These are phyloP conservation scores for Penicillium paneum DNA, from an alignment of 2,329 filamentous ascomycete species.

Conservation along the genomic window DNA sequence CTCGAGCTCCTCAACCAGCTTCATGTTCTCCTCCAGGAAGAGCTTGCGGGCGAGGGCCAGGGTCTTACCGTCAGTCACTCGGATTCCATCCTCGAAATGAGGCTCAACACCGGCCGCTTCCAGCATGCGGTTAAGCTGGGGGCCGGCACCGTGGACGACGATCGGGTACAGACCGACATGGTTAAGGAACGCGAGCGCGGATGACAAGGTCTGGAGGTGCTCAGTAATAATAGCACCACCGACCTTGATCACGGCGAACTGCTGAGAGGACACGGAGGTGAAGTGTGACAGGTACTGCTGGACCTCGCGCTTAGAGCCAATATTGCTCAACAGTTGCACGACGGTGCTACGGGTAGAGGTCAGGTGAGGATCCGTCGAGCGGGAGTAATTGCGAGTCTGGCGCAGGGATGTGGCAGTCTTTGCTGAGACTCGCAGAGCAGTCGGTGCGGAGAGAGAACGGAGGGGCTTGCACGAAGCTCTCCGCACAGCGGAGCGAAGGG, in stretches of 20 bases:
- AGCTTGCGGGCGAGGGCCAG: constrained; percentile 84
- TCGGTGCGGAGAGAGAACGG: constrained; percentile 41
- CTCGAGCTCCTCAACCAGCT: constrained; percentile 85
- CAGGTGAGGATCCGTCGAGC: constrained; percentile 50
- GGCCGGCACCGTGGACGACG: constrained; percentile 91
- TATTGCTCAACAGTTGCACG: constrained; percentile 87
- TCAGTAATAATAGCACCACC: constrained; percentile 94
- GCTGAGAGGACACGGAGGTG: constrained; percentile 91
- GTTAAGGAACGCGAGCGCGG: constrained; percentile 85
- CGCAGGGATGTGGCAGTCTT: constrained; percentile 28
- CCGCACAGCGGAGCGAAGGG: constrained; percentile 45
- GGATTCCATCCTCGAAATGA: constrained; percentile 92
- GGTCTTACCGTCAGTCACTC: constrained; percentile 93
- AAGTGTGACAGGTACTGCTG: constrained; percentile 98
- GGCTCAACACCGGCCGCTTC: constrained; percentile 90
- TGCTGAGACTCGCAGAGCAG: constrained; percentile 29
- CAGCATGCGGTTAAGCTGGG: constrained; percentile 88
- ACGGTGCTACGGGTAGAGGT: constrained; percentile 71
- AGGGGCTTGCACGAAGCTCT: constrained; percentile 44
- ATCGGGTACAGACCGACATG: constrained; percentile 93
- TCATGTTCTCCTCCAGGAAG: constrained; percentile 93
- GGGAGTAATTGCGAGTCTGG: constrained; percentile 45
- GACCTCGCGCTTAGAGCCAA: constrained; percentile 92
- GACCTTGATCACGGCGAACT: constrained; percentile 98
- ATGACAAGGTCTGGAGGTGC: constrained; percentile 85